phyloP scores from a whole-genome alignment of 225 moss, liverwort and hornwort species.

The Marchantia polymorpha region DNA sequence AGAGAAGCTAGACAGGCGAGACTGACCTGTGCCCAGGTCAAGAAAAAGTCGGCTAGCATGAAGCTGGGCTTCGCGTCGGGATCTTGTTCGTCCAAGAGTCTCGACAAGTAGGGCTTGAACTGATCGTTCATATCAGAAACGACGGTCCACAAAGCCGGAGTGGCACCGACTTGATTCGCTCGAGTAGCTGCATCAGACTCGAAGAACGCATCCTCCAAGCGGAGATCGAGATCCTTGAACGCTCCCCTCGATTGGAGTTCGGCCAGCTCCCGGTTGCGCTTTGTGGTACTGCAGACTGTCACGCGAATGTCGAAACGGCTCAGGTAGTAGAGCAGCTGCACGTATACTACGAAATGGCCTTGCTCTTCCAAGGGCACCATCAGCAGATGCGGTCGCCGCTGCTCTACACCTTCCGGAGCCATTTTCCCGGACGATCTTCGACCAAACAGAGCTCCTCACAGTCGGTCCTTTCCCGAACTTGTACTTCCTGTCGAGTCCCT shows the following conservation, averaged over 20 bases:
- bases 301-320: constrained; percentile 22
- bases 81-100: not conserved
- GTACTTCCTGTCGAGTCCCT: too few species aligned
- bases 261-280: constrained; percentile 11
- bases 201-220: constrained; percentile 12
- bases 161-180: not conserved
- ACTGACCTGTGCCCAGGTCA: constrained; percentile 27
- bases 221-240: constrained; percentile 29
- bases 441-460: too few species aligned
- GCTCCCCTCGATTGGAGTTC: constrained; percentile 24
- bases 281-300: constrained; percentile 18
- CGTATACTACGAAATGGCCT: constrained; percentile 30
- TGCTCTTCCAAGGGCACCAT: constrained; percentile 33
- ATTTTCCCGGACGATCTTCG: not conserved
- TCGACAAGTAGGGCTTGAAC: constrained; percentile 19
- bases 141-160: not conserved
- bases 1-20: not conserved
- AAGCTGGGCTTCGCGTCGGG: constrained; percentile 21
- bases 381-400: constrained; percentile 24
- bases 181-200: not conserved
- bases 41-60: constrained; percentile 22
- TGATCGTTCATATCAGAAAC: not conserved
- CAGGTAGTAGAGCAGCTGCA: constrained; percentile 29
- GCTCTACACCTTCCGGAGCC: not conserved
- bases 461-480: too few species aligned